Evolutionary conservation across 495 filamentous ascomycete genomes (phyloP).

Genomic region (Penicillium daleae): DNA sequence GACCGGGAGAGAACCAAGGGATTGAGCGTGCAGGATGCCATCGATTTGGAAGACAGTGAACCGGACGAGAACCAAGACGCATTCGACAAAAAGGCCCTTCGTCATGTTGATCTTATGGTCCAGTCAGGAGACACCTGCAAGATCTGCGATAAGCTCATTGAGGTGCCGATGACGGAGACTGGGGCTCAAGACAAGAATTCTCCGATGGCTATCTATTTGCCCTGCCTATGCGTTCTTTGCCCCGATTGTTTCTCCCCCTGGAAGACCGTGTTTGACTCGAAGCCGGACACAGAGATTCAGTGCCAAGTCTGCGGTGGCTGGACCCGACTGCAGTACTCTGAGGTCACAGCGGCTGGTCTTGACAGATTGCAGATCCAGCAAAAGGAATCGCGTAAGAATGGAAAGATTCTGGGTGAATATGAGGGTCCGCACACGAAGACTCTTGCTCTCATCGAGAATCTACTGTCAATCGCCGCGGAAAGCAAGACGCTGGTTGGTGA

Average conservation of each 20-base stretch:
- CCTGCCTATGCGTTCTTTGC: conserved; percentile 85
- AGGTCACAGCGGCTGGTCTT: conserved; percentile 67
- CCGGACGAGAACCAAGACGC: conserved; percentile 59
- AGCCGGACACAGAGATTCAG: conserved; percentile 32
- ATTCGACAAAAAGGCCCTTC: conserved; percentile 70
- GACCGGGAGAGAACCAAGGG: conserved; percentile 80
- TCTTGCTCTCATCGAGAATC: conserved; percentile 68
- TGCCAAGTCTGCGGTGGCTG: conserved; percentile 70
- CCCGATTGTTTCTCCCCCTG: conserved; percentile 63
- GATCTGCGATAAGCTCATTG: conserved; percentile 67
- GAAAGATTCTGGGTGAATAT: conserved; percentile 70
- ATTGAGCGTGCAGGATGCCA: conserved; percentile 76
- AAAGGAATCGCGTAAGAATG: conserved; percentile 52
- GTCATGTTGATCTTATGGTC: conserved; percentile 79
- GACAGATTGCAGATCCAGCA: conserved; percentile 52
- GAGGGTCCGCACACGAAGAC: conserved; percentile 90
- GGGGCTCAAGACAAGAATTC: conserved; percentile 59
- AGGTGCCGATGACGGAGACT: conserved; percentile 43
- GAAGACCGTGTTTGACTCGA: conserved; percentile 33
- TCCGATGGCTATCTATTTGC: conserved; percentile 74
- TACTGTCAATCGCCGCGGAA: conserved; percentile 61
- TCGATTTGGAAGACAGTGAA: conserved; percentile 80
- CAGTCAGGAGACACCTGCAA: conserved; percentile 73
- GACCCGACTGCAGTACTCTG: conserved; percentile 61
- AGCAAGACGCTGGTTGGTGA: conserved; percentile 60